Evolutionary conservation across 2,329 filamentous ascomycete genomes (phyloP).

Genomic region (Ophiocordyceps camponoti-floridani): DNA sequence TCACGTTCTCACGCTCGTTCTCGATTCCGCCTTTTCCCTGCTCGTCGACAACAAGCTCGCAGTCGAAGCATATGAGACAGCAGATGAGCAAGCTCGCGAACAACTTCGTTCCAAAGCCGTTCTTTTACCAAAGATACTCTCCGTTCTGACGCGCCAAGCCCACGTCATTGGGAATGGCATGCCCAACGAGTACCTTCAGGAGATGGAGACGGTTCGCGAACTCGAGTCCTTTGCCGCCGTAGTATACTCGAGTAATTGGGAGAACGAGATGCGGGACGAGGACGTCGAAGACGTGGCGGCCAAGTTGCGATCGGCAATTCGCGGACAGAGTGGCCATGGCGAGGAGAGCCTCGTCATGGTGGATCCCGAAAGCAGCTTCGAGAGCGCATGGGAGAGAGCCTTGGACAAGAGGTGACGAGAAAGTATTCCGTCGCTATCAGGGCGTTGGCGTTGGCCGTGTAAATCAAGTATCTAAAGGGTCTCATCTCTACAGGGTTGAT

Average conservation of each 20-base stretch:
- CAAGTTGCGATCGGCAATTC: slow-evolving; percentile 4
- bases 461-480: neutral
- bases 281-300: slow-evolving; percentile 18
- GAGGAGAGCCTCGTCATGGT: slow-evolving; percentile 38
- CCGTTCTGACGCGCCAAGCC: slow-evolving; percentile 78
- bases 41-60: slow-evolving; percentile 72
- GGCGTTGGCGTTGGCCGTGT: neutral
- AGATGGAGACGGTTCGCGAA: slow-evolving; percentile 60
- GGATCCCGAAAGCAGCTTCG: slow-evolving; percentile 33
- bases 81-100: slow-evolving; percentile 29
- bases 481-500: slow-evolving; percentile 2
- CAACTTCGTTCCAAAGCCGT: slow-evolving; percentile 40
- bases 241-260: slow-evolving; percentile 74
- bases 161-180: slow-evolving; percentile 71
- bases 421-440: neutral
- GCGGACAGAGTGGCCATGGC: slow-evolving; percentile 5
- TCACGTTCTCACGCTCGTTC: slow-evolving; percentile 67
- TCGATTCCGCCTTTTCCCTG: slow-evolving; percentile 73
- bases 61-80: slow-evolving; percentile 52
- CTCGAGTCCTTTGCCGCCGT: slow-evolving; percentile 74
- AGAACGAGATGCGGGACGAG: slow-evolving; percentile 41
- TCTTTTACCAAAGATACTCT: slow-evolving; percentile 72
- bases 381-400: slow-evolving; percentile 55
- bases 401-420: slow-evolving; percentile 10
- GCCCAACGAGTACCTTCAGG: slow-evolving; percentile 51